A percentile compares a stretch with the other conserved stretches of the same genome.
phyloP scores from a whole-genome alignment of 129 eudicot genomes.

The Lactuca saligna region DNA sequence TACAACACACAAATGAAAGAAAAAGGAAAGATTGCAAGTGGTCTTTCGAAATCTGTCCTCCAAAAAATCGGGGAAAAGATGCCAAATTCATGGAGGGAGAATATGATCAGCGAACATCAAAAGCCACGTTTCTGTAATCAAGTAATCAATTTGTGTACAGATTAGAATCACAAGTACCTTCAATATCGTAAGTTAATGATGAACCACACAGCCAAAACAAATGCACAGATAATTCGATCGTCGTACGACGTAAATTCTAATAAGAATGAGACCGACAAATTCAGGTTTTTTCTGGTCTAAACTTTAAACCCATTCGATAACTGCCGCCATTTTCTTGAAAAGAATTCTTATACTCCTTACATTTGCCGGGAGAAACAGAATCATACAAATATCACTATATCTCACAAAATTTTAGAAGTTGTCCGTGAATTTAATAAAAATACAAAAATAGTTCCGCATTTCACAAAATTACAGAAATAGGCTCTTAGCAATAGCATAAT shows the following conservation, averaged over 20 bases:
- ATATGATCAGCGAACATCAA: neutral
- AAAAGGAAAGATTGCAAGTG: neutral
- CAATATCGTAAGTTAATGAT: neutral
- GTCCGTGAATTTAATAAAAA: too few species aligned
- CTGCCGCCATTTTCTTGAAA: conserved; percentile 17
- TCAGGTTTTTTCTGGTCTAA: neutral
- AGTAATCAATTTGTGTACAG: neutral
- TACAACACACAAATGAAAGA: neutral
- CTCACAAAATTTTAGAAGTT: too few species aligned
- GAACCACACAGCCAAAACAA: neutral
- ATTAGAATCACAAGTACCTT: neutral
- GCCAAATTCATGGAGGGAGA: conserved; percentile 1
- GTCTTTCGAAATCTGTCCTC: neutral
- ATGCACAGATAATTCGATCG: neutral
- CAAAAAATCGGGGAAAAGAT: neutral
- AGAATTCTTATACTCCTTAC: too few species aligned
- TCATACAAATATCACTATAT: too few species aligned
- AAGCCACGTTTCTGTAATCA: neutral
- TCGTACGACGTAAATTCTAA: neutral
- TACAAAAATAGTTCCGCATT: too few species aligned
- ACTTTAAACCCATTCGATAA: conserved; percentile 7
- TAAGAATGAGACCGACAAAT: neutral
- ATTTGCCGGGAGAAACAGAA: too few species aligned
- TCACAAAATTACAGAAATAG: too few species aligned
- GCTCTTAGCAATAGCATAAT: too few species aligned